These are phyloP conservation scores for Biancaea sappan DNA, from an alignment of 306 rosid species.

Conservation along the genomic window DNA sequence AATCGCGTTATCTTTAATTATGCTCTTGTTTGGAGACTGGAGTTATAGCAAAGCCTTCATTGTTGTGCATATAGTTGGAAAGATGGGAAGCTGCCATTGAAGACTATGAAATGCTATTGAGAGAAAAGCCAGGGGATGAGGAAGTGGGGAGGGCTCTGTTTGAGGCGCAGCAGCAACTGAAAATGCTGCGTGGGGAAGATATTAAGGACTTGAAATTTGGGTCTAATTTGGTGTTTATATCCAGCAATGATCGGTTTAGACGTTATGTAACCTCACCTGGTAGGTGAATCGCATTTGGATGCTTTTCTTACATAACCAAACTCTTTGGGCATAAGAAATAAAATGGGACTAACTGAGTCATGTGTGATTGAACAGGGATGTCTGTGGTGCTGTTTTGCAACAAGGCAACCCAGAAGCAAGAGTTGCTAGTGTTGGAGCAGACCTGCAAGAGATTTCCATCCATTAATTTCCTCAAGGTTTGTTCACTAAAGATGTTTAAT, in stretches of 20 bases:
- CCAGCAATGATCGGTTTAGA: slow-evolving; percentile 76
- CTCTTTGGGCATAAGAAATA: background rate
- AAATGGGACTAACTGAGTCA: slow-evolving; percentile 11
- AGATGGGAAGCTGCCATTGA: slow-evolving; percentile 84
- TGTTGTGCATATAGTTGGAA: slow-evolving; percentile 61
- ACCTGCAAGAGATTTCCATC: slow-evolving; percentile 80
- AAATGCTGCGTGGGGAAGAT: slow-evolving; percentile 67
- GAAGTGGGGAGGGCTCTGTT: slow-evolving; percentile 82
- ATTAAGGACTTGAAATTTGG: slow-evolving; percentile 71
- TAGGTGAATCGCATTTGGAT: slow-evolving; percentile 34
- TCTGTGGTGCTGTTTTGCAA: slow-evolving; percentile 78
- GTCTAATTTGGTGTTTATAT: slow-evolving; percentile 63
- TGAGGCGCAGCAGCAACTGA: slow-evolving; percentile 73
- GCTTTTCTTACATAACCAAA: background rate
- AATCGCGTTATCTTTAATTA: background rate
- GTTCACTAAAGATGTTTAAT: slow-evolving; percentile 24
- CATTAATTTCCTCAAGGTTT: slow-evolving; percentile 90
- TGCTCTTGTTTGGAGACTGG: background rate
- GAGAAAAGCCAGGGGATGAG: slow-evolving; percentile 84
- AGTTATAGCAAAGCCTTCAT: too few species aligned
- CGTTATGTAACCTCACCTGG: slow-evolving; percentile 83
- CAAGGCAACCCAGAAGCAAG: slow-evolving; percentile 60
- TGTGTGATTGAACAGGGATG: slow-evolving; percentile 57
- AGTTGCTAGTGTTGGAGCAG: slow-evolving; percentile 56
- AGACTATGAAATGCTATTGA: slow-evolving; percentile 78